phyloP scores from a whole-genome alignment of 2,329 filamentous ascomycete species.

The Tolypocladium ophioglossoides region DNA sequence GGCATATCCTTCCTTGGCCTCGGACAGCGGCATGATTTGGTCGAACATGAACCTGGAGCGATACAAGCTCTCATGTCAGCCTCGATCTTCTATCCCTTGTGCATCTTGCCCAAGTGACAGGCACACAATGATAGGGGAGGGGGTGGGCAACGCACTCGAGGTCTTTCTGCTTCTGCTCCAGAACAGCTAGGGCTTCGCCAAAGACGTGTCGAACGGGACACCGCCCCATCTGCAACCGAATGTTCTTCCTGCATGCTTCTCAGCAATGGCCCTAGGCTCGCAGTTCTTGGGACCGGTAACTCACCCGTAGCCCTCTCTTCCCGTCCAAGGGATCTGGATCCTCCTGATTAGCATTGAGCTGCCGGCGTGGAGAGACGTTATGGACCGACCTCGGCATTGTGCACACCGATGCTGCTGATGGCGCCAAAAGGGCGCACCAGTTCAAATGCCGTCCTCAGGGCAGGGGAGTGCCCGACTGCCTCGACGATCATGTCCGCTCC shows the following conservation, averaged over 20 bases:
- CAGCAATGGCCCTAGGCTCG: conserved; percentile 9
- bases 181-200: conserved; percentile 49
- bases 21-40: conserved; percentile 58
- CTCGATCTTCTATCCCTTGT: not conserved
- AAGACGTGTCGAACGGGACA: conserved; percentile 67
- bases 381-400: conserved; percentile 52
- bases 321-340: conserved; percentile 52
- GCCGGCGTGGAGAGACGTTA: too few species aligned
- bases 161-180: conserved; percentile 56
- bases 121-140: not conserved
- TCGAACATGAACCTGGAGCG: conserved; percentile 61
- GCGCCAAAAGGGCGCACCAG: conserved; percentile 61
- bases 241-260: conserved; percentile 46
- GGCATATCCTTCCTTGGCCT: conserved; percentile 58
- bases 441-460: conserved; percentile 60
- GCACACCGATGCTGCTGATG: conserved; percentile 67
- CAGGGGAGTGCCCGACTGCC: conserved; percentile 60
- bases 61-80: not conserved
- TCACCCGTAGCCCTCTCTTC: conserved; percentile 49
- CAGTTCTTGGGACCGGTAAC: conserved; percentile 2
- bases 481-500: conserved; percentile 81
- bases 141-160: conserved; percentile 41
- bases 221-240: conserved; percentile 64
- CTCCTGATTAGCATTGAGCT: not conserved
- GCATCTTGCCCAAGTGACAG: not conserved